Percentiles rank a stretch among this genome's conserved stretches.
Evolutionary conservation across 441 rosid species (phyloP).

Genomic region (Jatropha multifida): DNA sequence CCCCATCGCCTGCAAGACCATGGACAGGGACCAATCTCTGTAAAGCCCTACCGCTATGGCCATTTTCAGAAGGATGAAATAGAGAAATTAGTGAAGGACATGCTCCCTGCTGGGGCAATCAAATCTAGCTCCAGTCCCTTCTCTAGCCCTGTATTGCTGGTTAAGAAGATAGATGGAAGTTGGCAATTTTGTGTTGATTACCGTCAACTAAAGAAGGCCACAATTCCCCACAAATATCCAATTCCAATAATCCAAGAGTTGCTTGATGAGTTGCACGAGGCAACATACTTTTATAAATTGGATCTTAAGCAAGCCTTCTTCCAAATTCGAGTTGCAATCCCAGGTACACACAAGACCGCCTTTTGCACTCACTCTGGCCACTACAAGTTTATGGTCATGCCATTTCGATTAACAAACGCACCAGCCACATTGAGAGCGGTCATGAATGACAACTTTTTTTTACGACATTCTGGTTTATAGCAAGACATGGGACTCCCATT

Average conservation of each 20-base stretch:
- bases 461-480: background rate
- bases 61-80: background rate
- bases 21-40: background rate
- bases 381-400: background rate
- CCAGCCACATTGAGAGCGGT: too few species aligned
- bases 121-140: background rate
- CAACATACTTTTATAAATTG: background rate
- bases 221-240: background rate
- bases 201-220: background rate
- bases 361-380: background rate
- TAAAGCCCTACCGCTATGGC: background rate
- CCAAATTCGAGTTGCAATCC: background rate
- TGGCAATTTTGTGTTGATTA: background rate
- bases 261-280: background rate
- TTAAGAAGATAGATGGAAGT: too few species aligned
- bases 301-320: background rate
- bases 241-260: too few species aligned
- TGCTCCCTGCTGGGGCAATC: background rate
- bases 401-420: background rate
- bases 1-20: too few species aligned
- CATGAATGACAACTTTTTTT: background rate
- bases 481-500: background rate
- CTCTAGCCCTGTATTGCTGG: background rate
- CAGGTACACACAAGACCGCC: background rate
- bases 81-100: background rate